A percentile compares a stretch with the other conserved stretches of the same genome.
Conservation (phyloP, 495 filamentous ascomycete genomes). For the Penicillium canariense region DNA sequence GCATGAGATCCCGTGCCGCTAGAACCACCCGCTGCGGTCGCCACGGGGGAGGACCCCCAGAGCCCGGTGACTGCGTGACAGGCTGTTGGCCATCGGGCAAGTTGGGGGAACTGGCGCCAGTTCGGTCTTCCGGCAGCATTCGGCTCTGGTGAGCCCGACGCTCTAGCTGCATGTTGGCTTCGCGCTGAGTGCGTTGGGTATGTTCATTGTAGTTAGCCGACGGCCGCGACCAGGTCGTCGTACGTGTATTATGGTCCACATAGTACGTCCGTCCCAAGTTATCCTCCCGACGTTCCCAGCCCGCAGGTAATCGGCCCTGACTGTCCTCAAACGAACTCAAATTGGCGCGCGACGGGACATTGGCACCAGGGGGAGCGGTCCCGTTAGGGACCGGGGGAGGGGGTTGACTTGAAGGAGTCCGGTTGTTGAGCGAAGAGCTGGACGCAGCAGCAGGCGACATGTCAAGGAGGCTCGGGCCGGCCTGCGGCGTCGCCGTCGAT, state of each 20-base stretch:
- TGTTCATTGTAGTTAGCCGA: constrained; percentile 76
- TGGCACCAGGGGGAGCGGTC: constrained; percentile 43
- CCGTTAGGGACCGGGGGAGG: constrained; percentile 32
- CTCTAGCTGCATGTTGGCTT: constrained; percentile 86
- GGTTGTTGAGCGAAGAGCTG: constrained; percentile 39
- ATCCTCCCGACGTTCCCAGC: constrained; percentile 96
- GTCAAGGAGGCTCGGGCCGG: constrained; percentile 35
- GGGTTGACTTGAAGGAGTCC: constrained; percentile 38
- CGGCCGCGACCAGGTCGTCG: constrained; percentile 93
- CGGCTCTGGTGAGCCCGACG: constrained; percentile 91
- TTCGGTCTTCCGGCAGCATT: constrained; percentile 93
- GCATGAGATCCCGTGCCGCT: constrained; percentile 37
- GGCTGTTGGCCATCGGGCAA: constrained; percentile 60
- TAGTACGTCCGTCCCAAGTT: constrained; percentile 98
- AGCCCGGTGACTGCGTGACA: constrained; percentile 46
- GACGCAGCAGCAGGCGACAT: constrained; percentile 30
- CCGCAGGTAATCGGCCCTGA: constrained; percentile 85
- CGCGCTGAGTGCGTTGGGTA: constrained; percentile 72
- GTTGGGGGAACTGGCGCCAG: constrained; percentile 88
- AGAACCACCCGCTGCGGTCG: constrained; percentile 41
- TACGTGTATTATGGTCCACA: constrained; percentile 95
- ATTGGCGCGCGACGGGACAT: constrained; percentile 46
- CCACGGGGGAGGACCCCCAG: constrained; percentile 7
- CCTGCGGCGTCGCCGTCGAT: constrained; percentile 26
- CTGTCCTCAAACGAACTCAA: constrained; percentile 94